A percentile compares a stretch with the other conserved stretches of the same genome.
Evolutionary conservation across 2,329 filamentous ascomycete genomes (phyloP).

Genomic region (Botrytis porri): DNA sequence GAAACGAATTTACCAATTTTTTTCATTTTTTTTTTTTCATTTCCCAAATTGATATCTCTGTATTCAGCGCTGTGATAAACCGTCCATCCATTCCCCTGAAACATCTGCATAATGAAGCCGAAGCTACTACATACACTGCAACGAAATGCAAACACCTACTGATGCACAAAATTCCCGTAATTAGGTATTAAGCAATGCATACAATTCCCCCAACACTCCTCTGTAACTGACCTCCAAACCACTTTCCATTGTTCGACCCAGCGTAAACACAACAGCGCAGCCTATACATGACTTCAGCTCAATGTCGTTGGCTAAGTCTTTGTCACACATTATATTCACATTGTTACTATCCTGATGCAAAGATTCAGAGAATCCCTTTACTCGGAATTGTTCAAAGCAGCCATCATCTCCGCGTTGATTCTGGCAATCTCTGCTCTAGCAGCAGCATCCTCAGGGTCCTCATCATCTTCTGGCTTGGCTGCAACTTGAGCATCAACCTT

Average conservation of each 20-base stretch:
- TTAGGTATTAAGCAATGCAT: not conserved
- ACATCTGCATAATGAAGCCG: slow-evolving; percentile 11
- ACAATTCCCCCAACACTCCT: not conserved
- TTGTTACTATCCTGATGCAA: not conserved
- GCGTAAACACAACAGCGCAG: not conserved
- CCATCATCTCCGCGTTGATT: slow-evolving; percentile 32
- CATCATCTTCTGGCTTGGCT: slow-evolving; percentile 6
- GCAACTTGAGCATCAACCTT: slow-evolving; percentile 3
- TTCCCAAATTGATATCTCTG: slow-evolving; percentile 18
- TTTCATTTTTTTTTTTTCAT: not conserved
- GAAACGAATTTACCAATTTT: not conserved
- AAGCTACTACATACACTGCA: slow-evolving; percentile 7
- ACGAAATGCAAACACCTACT: slow-evolving; percentile 12
- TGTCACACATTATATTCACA: not conserved
- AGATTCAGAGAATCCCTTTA: not conserved
- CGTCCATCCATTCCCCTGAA: not conserved
- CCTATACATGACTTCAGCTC: not conserved
- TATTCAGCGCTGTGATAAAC: not conserved
- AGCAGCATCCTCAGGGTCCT: slow-evolving; percentile 31
- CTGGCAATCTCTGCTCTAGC: slow-evolving; percentile 32
- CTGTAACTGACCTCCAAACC: not conserved
- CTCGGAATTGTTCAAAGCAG: slow-evolving; percentile 19
- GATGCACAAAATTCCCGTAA: not conserved
- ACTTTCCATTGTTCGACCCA: not conserved
- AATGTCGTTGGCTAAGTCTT: not conserved